phyloP scores from a whole-genome alignment of 306 rosid genomes.

The Mimosa pudica region DNA sequence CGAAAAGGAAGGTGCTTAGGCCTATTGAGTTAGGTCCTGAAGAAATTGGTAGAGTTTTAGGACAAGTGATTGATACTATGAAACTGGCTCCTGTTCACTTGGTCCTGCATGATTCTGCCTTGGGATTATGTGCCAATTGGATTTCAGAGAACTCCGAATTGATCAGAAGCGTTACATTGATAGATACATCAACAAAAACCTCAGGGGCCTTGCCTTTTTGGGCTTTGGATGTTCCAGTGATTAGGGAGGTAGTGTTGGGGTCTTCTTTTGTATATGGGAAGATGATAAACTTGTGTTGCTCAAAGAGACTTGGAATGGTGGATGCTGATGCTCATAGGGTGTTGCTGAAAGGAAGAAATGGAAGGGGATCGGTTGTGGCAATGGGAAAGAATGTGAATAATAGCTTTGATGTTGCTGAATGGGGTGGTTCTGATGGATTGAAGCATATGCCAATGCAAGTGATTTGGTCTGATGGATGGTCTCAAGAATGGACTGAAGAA shows the following conservation, averaged over 20 bases:
- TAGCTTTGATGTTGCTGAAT: slow-evolving; percentile 81
- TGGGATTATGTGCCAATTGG: slow-evolving; percentile 69
- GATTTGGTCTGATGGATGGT: slow-evolving; percentile 81
- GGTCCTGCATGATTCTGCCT: slow-evolving; percentile 84
- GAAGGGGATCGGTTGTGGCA: slow-evolving; percentile 66
- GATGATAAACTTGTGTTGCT: slow-evolving; percentile 65
- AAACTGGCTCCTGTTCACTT: slow-evolving; percentile 83
- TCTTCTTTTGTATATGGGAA: slow-evolving; percentile 46
- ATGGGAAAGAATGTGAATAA: slow-evolving; percentile 72
- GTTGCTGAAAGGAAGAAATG: slow-evolving; percentile 72
- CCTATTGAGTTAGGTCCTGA: slow-evolving; percentile 67
- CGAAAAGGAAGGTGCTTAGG: slow-evolving; percentile 55
- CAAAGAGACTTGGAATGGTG: slow-evolving; percentile 45
- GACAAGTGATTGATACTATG: slow-evolving; percentile 63
- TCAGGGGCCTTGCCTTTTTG: slow-evolving; percentile 71
- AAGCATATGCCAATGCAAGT: slow-evolving; percentile 72
- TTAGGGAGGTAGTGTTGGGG: slow-evolving; percentile 73
- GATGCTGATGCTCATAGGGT: slow-evolving; percentile 73
- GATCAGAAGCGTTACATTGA: slow-evolving; percentile 78
- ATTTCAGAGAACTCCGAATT: slow-evolving; percentile 58
- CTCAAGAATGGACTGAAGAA: slow-evolving; percentile 78
- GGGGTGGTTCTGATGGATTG: slow-evolving; percentile 80
- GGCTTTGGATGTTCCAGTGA: slow-evolving; percentile 58
- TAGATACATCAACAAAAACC: slow-evolving; percentile 55
- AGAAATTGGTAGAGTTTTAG: slow-evolving; percentile 74